A percentile compares a stretch with the other conserved stretches of the same genome.
phyloP scores from a whole-genome alignment of 2,329 filamentous ascomycete genomes.

The Aureobasidium sp. region DNA sequence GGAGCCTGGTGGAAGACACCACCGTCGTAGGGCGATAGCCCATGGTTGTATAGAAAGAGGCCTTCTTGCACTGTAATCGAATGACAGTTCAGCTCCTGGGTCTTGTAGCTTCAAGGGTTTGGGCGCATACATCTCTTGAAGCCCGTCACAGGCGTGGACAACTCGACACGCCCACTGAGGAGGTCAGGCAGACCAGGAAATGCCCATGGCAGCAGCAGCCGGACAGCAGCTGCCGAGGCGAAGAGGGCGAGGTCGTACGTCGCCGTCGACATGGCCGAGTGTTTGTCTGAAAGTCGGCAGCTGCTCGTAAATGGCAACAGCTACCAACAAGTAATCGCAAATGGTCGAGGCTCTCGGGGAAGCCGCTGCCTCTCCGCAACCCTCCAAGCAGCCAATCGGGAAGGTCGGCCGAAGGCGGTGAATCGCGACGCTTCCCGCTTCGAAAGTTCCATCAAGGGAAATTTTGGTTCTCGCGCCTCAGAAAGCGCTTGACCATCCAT shows the following conservation, averaged over 20 bases:
- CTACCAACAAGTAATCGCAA: not conserved
- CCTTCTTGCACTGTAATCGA: constrained; percentile 71
- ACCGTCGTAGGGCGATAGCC: constrained; percentile 94
- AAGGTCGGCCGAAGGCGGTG: constrained; percentile 1
- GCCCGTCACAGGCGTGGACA: constrained; percentile 93
- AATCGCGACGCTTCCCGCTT: not conserved
- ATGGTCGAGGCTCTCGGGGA: not conserved
- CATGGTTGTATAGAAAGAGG: constrained; percentile 89
- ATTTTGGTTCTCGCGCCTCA: constrained; percentile 5
- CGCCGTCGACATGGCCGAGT: constrained; percentile 5
- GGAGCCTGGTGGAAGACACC: constrained; percentile 78
- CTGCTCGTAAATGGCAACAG: not conserved
- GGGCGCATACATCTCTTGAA: constrained; percentile 78
- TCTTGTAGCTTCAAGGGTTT: not conserved
- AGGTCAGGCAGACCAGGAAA: constrained; percentile 81
- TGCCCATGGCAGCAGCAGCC: constrained; percentile 67
- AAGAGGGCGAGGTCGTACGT: constrained; percentile 48
- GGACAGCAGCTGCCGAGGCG: constrained; percentile 64
- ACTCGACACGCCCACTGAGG: constrained; percentile 84
- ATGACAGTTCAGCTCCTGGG: no score
- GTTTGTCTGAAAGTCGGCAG: not conserved
- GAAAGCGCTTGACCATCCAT: not conserved
- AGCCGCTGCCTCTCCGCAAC: constrained; percentile 3
- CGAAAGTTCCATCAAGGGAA: constrained; percentile 1
- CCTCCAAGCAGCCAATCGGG: not conserved